Evolutionary conservation across 495 filamentous ascomycete species (phyloP).

Genomic region (Aspergillus homomorphus): DNA sequence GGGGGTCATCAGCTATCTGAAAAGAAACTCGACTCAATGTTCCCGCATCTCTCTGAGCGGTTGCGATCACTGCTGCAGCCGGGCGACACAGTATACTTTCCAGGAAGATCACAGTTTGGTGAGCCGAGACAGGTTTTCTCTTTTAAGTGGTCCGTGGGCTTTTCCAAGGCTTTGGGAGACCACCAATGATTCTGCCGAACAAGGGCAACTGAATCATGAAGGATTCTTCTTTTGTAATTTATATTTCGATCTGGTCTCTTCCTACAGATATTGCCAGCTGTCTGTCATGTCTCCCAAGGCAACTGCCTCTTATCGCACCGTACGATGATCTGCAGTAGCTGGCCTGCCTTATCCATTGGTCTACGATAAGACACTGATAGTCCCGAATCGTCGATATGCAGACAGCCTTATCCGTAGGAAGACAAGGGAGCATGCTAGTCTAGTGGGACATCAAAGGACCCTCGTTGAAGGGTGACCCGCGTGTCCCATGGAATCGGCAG

Average conservation of each 20-base stretch:
- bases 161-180: neutral
- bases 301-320: constrained; percentile 1
- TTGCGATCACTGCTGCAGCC: neutral
- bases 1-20: neutral
- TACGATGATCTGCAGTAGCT: constrained; percentile 1
- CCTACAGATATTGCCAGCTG: constrained; percentile 5
- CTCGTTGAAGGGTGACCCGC: neutral
- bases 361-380: neutral
- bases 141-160: neutral
- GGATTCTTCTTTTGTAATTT: neutral
- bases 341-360: neutral
- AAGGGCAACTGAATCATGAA: neutral
- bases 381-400: constrained; percentile 4
- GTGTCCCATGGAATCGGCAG: neutral
- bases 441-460: neutral
- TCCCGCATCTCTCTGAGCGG: neutral
- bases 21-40: neutral
- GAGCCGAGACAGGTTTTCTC: neutral
- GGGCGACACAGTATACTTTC: neutral
- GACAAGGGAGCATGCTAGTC: neutral
- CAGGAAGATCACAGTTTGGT: neutral
- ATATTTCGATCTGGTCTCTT: neutral
- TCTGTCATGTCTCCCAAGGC: constrained; percentile 4
- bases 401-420: neutral
- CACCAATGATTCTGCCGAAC: neutral